phyloP scores from a whole-genome alignment of 805 yeast species.

The Metschnikowia borealis region DNA sequence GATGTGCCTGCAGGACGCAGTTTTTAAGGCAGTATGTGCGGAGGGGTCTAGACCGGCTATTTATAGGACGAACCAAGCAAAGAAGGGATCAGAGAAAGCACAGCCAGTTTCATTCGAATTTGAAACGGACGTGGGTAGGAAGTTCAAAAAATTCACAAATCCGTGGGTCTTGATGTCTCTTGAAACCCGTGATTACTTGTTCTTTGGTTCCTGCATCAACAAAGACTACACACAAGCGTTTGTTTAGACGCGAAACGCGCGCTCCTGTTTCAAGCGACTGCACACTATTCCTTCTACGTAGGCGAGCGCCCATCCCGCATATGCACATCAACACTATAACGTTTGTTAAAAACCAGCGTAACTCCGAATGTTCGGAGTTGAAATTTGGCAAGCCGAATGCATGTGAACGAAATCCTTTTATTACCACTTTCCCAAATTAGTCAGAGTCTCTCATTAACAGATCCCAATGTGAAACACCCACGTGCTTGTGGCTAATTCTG shows the following conservation, averaged over 20 bases:
- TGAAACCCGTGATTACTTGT: not conserved
- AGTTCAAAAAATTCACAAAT: not conserved
- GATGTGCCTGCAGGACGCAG: slow-evolving; percentile 1
- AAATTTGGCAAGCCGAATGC: not conserved
- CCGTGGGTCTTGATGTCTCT: not conserved
- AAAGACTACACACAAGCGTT: not conserved
- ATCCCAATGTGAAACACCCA: not conserved
- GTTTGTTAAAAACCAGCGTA: not conserved
- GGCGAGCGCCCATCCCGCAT: slow-evolving; percentile 1
- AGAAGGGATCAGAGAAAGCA: not conserved
- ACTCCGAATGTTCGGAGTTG: not conserved
- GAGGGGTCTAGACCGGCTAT: slow-evolving; percentile 4
- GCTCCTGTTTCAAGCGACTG: not conserved
- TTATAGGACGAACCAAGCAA: not conserved
- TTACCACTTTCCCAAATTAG: too few species aligned
- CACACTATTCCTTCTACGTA: not conserved
- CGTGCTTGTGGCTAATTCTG: not conserved
- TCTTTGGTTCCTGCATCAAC: slow-evolving; percentile 2
- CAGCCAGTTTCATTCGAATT: not conserved
- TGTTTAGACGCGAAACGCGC: slow-evolving; percentile 3
- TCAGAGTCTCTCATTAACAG: not conserved
- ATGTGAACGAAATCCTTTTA: too few species aligned
- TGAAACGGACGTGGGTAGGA: not conserved
- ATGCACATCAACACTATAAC: slow-evolving; percentile 3
- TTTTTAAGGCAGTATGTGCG: slow-evolving; percentile 1